Evolutionary conservation across 2,329 filamentous ascomycete species (phyloP).

Genomic region (Eutypa lata): DNA sequence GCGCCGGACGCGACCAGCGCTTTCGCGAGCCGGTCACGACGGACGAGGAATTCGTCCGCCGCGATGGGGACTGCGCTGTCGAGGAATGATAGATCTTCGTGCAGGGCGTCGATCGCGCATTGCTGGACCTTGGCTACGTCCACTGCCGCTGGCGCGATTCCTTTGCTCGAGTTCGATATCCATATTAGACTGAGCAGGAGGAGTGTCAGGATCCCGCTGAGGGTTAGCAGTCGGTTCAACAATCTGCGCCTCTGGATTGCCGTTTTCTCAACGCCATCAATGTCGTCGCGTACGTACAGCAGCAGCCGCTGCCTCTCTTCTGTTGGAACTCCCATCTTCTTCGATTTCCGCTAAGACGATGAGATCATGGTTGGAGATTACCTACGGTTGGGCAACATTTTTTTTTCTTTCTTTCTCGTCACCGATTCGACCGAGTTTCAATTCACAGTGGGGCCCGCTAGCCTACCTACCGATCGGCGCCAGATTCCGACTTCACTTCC

Average conservation of each 20-base stretch:
- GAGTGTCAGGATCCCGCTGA: not conserved
- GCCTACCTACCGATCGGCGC: too few relatives aligned
- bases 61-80: slow-evolving; percentile 44
- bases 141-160: not conserved
- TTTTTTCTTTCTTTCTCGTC: too few relatives aligned
- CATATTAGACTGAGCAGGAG: not conserved
- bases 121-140: slow-evolving; percentile 14
- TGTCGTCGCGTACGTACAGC: not conserved
- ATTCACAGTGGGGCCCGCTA: too few relatives aligned
- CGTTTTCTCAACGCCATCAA: not conserved
- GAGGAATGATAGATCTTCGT: slow-evolving; percentile 48
- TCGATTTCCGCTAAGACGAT: too few relatives aligned
- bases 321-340: not conserved
- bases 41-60: slow-evolving; percentile 49
- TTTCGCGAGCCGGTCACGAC: slow-evolving; percentile 53
- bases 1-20: slow-evolving; percentile 48
- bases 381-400: too few relatives aligned
- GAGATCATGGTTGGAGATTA: too few relatives aligned
- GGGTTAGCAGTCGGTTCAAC: not conserved
- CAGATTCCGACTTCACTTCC: too few relatives aligned
- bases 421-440: too few relatives aligned
- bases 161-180: not conserved
- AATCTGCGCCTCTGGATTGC: not conserved
- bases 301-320: not conserved
- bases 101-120: slow-evolving; percentile 53